Conservation (phyloP, 2,329 filamentous ascomycete genomes). For the Alternaria ethzedia region DNA sequence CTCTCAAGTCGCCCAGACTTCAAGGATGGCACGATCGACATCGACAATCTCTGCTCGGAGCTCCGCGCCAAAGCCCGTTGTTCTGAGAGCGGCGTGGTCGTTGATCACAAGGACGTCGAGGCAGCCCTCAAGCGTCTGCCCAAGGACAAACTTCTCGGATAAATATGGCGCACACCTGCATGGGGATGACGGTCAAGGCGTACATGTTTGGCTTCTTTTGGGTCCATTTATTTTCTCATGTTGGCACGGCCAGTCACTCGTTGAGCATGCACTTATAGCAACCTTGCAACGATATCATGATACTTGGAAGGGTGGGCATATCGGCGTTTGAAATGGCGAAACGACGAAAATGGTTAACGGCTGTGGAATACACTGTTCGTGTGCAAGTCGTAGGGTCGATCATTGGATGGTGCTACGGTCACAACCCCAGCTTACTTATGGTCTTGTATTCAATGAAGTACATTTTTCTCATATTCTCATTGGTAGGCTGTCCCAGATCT, state of each 20-base stretch:
- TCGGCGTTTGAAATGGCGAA: neutral
- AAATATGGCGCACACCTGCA: conserved; percentile 2
- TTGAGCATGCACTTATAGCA: neutral
- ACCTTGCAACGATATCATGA: neutral
- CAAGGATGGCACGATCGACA: conserved; percentile 88
- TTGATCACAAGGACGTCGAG: conserved; percentile 88
- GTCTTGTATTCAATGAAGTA: neutral
- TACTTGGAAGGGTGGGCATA: neutral
- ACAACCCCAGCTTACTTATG: neutral
- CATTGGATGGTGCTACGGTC: neutral
- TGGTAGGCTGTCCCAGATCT: too few species aligned
- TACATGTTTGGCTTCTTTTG: neutral
- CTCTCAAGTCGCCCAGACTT: conserved; percentile 86
- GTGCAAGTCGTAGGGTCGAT: neutral
- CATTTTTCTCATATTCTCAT: too few species aligned
- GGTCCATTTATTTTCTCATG: neutral
- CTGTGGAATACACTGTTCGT: neutral
- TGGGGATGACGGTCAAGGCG: neutral
- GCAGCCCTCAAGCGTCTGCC: conserved; percentile 57
- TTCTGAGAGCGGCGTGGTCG: conserved; percentile 86
- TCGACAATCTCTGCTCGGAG: conserved; percentile 90
- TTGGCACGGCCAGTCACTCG: conserved; percentile 6
- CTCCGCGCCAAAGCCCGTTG: conserved; percentile 96
- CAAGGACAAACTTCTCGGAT: conserved; percentile 29
- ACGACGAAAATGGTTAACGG: neutral